Conservation (phyloP, 2,329 filamentous ascomycete species). For the Coniosporium tulheliwenetii region DNA sequence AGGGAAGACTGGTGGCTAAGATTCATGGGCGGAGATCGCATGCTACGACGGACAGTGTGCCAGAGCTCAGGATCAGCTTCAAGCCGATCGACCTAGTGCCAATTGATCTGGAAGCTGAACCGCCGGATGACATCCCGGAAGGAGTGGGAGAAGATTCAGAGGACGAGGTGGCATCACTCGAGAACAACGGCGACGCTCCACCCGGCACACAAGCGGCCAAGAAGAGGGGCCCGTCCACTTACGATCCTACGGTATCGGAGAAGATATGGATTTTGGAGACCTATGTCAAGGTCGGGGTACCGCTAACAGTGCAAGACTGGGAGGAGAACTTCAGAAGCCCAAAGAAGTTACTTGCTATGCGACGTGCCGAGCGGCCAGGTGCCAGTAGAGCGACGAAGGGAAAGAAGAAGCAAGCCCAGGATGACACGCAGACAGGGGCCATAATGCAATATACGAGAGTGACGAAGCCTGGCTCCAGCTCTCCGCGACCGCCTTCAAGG, state of each 20-base stretch:
- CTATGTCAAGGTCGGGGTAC: conserved; percentile 48
- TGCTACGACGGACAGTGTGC: conserved; percentile 55
- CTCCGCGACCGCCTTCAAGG: too few relatives aligned
- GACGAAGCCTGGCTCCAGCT: conserved; percentile 4
- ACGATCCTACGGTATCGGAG: conserved; percentile 50
- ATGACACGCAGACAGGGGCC: conserved; percentile 6
- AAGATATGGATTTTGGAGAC: conserved; percentile 54
- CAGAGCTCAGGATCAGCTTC: conserved; percentile 67
- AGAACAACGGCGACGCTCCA: conserved; percentile 5
- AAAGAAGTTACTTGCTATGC: conserved; percentile 11
- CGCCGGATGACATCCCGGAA: conserved; percentile 45
- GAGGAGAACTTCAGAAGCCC: conserved; percentile 27
- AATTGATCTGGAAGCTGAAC: conserved; percentile 59
- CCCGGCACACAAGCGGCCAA: conserved; percentile 9
- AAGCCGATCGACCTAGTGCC: conserved; percentile 62
- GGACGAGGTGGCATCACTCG: conserved; percentile 6
- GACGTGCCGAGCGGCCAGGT: conserved; percentile 3
- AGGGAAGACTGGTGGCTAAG: conserved; percentile 42
- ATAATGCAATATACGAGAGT: conserved; percentile 6
- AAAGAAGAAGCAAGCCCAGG: neutral
- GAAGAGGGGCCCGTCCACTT: conserved; percentile 30
- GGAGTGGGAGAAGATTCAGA: conserved; percentile 18
- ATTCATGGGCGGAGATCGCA: conserved; percentile 57
- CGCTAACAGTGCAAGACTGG: conserved; percentile 50
- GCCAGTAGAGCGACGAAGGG: conserved; percentile 3